Conservation (phyloP, 345 rosid genomes). For the Eucalyptus coolabah region DNA sequence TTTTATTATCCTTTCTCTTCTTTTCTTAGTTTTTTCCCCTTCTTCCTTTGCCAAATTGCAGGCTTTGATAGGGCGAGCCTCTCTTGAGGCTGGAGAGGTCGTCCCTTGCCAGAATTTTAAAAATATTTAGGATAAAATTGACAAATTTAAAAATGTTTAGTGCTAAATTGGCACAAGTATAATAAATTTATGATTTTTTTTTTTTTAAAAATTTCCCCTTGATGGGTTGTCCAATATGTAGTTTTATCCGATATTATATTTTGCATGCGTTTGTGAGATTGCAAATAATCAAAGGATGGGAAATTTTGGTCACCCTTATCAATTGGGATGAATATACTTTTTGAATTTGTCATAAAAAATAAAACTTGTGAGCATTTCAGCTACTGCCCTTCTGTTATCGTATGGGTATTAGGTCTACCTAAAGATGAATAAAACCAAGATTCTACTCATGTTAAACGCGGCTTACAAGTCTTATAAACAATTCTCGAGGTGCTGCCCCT, state of each 20-base stretch:
- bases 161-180: fast-evolving
- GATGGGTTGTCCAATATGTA: fast-evolving
- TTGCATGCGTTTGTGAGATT: background rate
- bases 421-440: background rate
- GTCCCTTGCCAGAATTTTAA: background rate
- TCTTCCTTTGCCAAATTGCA: fast-evolving
- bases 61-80: fast-evolving
- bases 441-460: background rate
- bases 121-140: too few relatives aligned
- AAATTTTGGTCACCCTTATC: background rate
- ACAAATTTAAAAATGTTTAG: too few relatives aligned
- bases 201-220: background rate
- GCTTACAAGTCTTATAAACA: background rate
- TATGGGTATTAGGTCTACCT: background rate
- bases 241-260: background rate
- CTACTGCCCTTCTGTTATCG: background rate
- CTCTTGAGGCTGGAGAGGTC: background rate
- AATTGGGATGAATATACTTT: background rate
- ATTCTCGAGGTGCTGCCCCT: background rate
- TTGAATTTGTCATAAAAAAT: background rate
- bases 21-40: background rate
- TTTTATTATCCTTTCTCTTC: background rate
- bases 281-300: background rate
- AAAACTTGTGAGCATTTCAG: background rate
- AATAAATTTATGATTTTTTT: too few relatives aligned